Percentiles rank a stretch among this genome's conserved stretches.
phyloP scores from a whole-genome alignment of 1,139 yeast genomes.

The Kodamaea fungicola region DNA sequence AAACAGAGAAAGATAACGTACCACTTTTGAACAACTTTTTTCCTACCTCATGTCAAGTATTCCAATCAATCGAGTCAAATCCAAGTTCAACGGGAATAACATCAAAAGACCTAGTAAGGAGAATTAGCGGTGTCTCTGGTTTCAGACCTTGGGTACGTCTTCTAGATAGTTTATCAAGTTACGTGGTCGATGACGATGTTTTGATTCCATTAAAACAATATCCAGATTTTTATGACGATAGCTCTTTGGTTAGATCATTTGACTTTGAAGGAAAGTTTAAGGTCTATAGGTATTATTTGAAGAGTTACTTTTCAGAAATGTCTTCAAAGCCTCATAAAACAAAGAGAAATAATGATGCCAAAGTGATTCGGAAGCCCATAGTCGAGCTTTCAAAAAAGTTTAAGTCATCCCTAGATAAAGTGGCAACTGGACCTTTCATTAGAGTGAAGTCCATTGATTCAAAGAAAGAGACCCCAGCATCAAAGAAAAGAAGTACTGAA shows the following conservation, averaged over 20 bases:
- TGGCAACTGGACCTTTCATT: constrained; percentile 20
- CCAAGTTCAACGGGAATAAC: constrained; percentile 49
- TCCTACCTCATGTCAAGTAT: constrained; percentile 64
- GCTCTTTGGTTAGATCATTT: constrained; percentile 54
- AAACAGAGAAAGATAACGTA: neutral
- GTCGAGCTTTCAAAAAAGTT: constrained; percentile 21
- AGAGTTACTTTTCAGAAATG: constrained; percentile 9
- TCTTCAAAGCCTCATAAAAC: constrained; percentile 7
- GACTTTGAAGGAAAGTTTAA: constrained; percentile 74
- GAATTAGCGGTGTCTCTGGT: constrained; percentile 53
- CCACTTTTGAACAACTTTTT: constrained; percentile 45
- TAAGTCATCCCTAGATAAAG: constrained; percentile 22
- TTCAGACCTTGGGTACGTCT: constrained; percentile 47
- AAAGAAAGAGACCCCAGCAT: neutral
- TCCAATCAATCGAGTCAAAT: constrained; percentile 38
- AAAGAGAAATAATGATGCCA: constrained; percentile 3
- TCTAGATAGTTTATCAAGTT: constrained; percentile 45
- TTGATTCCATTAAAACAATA: constrained; percentile 21
- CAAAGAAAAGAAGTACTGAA: constrained; percentile 5
- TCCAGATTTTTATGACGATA: constrained; percentile 21
- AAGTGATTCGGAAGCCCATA: constrained; percentile 9
- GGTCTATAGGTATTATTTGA: constrained; percentile 64
- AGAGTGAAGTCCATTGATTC: constrained; percentile 12
- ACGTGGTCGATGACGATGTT: constrained; percentile 22
- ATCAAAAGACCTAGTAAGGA: constrained; percentile 48